Conservation (phyloP, 352 stramenopile species). For the Thalassiosira sp. region DNA sequence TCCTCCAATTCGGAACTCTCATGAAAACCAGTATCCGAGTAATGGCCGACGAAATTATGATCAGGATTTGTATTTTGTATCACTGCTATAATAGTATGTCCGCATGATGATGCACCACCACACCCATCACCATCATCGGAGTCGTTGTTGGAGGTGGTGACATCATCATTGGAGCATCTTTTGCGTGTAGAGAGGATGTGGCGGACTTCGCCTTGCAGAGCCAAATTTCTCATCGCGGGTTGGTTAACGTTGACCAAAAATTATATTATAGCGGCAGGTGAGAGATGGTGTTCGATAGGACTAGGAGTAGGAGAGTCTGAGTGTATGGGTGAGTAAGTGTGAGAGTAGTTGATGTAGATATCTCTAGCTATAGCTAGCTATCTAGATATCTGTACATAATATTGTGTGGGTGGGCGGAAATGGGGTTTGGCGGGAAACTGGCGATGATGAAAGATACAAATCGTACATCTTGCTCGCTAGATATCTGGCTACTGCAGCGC, state of each 20-base stretch:
- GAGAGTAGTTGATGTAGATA: too few relatives aligned
- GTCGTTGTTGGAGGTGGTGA: neutral
- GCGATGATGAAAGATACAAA: too few relatives aligned
- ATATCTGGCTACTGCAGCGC: too few relatives aligned
- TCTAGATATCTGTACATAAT: too few relatives aligned
- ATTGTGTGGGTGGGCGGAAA: neutral
- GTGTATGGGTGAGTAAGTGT: too few relatives aligned
- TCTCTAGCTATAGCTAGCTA: too few relatives aligned
- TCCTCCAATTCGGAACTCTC: conserved; percentile 4
- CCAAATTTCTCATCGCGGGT: conserved; percentile 42
- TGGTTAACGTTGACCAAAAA: too few relatives aligned
- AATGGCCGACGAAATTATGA: conserved; percentile 14
- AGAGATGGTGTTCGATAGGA: too few relatives aligned
- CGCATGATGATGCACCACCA: too few relatives aligned
- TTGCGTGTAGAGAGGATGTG: conserved; percentile 20
- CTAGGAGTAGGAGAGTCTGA: too few relatives aligned
- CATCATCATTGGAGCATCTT: neutral
- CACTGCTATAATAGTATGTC: conserved; percentile 16
- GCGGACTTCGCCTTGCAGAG: conserved; percentile 41
- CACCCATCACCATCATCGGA: neutral
- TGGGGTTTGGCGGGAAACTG: neutral
- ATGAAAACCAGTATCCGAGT: conserved; percentile 7
- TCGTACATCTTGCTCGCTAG: too few relatives aligned
- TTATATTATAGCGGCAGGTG: too few relatives aligned
- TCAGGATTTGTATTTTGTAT: conserved; percentile 20